A percentile compares a stretch with the other conserved stretches of the same genome.
Conservation (phyloP, 371 early-diverging fungal genomes). For the Parasitella parasitica region DNA sequence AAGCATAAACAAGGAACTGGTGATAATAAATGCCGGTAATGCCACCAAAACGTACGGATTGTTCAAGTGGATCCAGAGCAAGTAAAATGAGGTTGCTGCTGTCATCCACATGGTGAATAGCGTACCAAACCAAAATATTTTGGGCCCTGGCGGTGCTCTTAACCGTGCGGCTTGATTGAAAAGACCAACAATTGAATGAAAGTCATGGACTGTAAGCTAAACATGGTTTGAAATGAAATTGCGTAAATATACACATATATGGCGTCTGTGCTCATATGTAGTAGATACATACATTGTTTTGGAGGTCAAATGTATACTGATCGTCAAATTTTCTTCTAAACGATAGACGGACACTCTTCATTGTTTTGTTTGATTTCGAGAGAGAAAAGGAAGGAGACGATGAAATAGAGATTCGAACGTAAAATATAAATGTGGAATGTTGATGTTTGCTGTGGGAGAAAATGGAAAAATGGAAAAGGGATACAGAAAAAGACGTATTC, state of each 20-base stretch:
- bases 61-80: slow-evolving; percentile 21
- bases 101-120: slow-evolving; percentile 28
- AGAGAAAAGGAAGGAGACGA: slow-evolving; percentile 3
- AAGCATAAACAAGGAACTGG: slow-evolving; percentile 19
- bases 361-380: slow-evolving; percentile 1
- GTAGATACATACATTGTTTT: slow-evolving; percentile 28
- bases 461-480: not conserved
- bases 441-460: not conserved
- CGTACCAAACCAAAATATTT: slow-evolving; percentile 20
- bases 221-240: slow-evolving; percentile 8
- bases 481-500: not conserved
- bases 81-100: slow-evolving; percentile 14
- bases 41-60: slow-evolving; percentile 11
- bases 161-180: slow-evolving; percentile 29
- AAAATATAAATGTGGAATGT: slow-evolving; percentile 4
- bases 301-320: slow-evolving; percentile 47
- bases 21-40: slow-evolving; percentile 25
- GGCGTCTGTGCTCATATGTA: slow-evolving; percentile 7
- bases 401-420: not conserved
- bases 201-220: slow-evolving; percentile 34
- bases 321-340: slow-evolving; percentile 39
- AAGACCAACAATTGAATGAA: slow-evolving; percentile 29
- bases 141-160: slow-evolving; percentile 32
- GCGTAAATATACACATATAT: not conserved
- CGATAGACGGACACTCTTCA: slow-evolving; percentile 34